Base-by-base conservation (phyloP, 176 grass and related monocot species). In the Zizania latifolia region DNA sequence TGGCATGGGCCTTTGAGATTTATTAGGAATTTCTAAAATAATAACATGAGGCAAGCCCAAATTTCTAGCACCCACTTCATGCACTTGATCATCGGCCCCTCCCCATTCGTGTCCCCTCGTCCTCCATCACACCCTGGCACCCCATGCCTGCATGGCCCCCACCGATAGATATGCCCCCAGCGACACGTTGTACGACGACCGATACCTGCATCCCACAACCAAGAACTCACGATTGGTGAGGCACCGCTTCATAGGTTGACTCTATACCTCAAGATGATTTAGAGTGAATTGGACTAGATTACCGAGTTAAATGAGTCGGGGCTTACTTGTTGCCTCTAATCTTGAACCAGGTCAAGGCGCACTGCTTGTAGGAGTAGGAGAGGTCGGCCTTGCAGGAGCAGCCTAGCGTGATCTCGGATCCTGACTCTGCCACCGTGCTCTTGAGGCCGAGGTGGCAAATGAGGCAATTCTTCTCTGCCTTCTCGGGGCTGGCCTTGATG, bases 61-160 rank as follows among this genome's bases (percentile, higher is more conserved):
- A n/a, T n/a, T n/a, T n/a, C n/a, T n/a, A n/a, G n/a, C n/a, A n/a
- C 94, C 94, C 94, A 97, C 80, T 97, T 91, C 94, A 97, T 97
- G 71, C 86, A 97, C 68, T 86, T 78, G 31, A 97, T 84, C 50
- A 87, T 72, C 3, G 83, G 90, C 13, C 35, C 77, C 33, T 50
- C 65, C 58, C 65, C 69, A 31, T 61, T 77, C 62, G 38, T 39
- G 4, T 24, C 64, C 5, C n/a, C n/a, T n/a, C 53, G 11, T 10
- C 16, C 78, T 32, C 58, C 82, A 29, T 59, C 59, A n/a, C 21
- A 36, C 37, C 56, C 67, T 5, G 21, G 63, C 33, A 58, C 23
- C 22, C 8, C 45, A n/a, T 21, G 70, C 71, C 54, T 71, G 70
- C 65, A 75, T 38, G 13, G 19, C 6, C 56, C 86, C 85, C 23